Evolutionary conservation across 2,329 filamentous ascomycete genomes (phyloP), one percentile per base, ranked within the genome.

Genomic region (Dothiorella sarmentorum): DNA sequence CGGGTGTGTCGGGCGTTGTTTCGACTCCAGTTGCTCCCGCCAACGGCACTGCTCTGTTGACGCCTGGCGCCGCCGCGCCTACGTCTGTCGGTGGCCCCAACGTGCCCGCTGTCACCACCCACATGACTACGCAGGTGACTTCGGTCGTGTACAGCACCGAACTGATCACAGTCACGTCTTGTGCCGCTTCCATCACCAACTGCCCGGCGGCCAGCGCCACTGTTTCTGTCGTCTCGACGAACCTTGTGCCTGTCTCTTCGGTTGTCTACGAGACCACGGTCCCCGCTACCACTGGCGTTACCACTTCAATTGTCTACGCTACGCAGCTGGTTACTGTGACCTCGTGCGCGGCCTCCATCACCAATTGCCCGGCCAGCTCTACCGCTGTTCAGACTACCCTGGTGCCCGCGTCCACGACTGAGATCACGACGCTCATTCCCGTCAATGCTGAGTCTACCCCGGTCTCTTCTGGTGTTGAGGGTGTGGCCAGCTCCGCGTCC

Each of bases 201-300:
- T 65, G 63, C 56, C 64, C 67, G 2, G 63, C 63, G 9, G 10
- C 60, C 62, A 59, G 59, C 60, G 44, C 43, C 17, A 26, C 45
- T 45, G 43, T 58, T n/a, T 45, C 44, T 4, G 55, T 43, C 31
- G 55, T 49, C 20, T n/a, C 43, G 9, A 31, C 33, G 10, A 27
- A 33, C 13, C 33, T 49, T 27, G 31, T 56, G 4, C 37, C 52
- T 17, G 52, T 56, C n/a, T 33, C 52, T 7, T 24, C 38, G 7
- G 44, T 38, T 6, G 27, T 43, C 7, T 26, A 26, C 35, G 20
- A 22, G 17, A 56, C 52, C 4, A 27, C 33, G 11, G 52, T 44
- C 10, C 52, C 52, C 13, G 49, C 49, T 9, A 56, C 52, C 4
- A 18, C 18, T n/a, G 38, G 52, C 11, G 38, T 56, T 18, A 44